These are phyloP conservation scores for Suillus tomentosus DNA, from an alignment of 768 basidiomycete species.

Conservation along the genomic window DNA sequence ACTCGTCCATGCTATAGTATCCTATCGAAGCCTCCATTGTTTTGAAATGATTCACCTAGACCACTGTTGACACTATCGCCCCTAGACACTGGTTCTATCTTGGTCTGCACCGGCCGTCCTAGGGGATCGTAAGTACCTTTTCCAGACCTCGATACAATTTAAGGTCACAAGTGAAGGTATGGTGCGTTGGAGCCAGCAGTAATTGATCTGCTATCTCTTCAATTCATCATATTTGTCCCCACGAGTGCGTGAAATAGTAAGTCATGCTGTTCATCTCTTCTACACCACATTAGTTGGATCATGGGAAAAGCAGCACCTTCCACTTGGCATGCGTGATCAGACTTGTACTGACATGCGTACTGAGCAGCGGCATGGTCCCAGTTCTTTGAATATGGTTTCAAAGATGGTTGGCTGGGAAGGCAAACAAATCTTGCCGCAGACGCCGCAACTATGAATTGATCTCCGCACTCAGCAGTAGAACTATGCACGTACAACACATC, in stretches of 20 bases:
- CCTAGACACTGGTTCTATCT: slow-evolving; percentile 11
- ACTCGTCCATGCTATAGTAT: slow-evolving; percentile 19
- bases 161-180: not conserved
- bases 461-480: not conserved
- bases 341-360: not conserved
- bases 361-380: not conserved
- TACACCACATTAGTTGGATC: not conserved
- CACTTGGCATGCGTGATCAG: not conserved
- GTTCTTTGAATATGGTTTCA: not conserved
- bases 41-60: slow-evolving; percentile 13
- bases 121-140: not conserved
- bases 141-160: not conserved
- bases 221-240: not conserved
- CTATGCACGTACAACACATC: not conserved
- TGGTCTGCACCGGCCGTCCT: not conserved
- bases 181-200: not conserved
- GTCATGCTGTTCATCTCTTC: not conserved
- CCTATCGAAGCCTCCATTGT: slow-evolving; percentile 17
- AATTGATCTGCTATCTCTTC: not conserved
- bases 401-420: not conserved
- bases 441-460: not conserved
- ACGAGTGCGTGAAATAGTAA: not conserved
- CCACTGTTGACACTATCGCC: not conserved
- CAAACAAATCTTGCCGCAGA: not conserved
- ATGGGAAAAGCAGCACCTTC: not conserved